phyloP scores from a whole-genome alignment of 257 asterid genomes.

The Misopates orontium region DNA sequence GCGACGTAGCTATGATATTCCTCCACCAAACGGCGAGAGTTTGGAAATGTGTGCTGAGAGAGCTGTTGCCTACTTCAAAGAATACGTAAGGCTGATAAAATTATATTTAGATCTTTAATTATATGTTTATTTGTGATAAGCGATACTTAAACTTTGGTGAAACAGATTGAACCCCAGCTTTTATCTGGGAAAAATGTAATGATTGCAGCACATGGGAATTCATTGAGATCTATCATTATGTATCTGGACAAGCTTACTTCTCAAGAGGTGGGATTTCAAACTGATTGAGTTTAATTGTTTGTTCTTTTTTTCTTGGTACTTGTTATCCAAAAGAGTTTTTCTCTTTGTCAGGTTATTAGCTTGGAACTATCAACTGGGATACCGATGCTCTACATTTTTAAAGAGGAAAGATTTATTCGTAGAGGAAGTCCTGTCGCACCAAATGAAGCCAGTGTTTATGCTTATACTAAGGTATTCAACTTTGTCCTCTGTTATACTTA shows the following conservation, averaged over 20 bases:
- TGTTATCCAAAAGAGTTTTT: conserved; percentile 11
- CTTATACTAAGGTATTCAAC: conserved; percentile 84
- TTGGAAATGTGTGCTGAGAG: conserved; percentile 99
- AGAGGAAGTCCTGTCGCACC: conserved; percentile 98
- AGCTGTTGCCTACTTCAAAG: conserved; percentile 93
- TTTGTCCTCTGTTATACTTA: conserved; percentile 10
- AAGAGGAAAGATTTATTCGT: conserved; percentile 81
- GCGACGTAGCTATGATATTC: conserved; percentile 94
- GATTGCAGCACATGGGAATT: conserved; percentile 99
- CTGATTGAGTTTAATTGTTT: not conserved
- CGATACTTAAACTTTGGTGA: conserved; percentile 25
- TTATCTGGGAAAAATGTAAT: conserved; percentile 72
- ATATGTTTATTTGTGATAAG: conserved; percentile 4
- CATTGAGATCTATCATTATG: conserved; percentile 96
- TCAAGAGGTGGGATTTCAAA: conserved; percentile 66
- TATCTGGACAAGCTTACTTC: conserved; percentile 93
- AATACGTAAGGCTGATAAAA: conserved; percentile 44
- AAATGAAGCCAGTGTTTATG: conserved; percentile 84
- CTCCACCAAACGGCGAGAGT: conserved; percentile 98
- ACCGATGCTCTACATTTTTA: conserved; percentile 95
- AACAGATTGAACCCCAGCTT: conserved; percentile 90
- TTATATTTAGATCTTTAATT: not conserved
- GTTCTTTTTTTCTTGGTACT: conserved; percentile 4
- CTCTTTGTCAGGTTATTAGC: conserved; percentile 71
- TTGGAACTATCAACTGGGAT: conserved; percentile 95